phyloP scores from a whole-genome alignment of 352 stramenopile genomes.

The Phytophthora niederhauseri region DNA sequence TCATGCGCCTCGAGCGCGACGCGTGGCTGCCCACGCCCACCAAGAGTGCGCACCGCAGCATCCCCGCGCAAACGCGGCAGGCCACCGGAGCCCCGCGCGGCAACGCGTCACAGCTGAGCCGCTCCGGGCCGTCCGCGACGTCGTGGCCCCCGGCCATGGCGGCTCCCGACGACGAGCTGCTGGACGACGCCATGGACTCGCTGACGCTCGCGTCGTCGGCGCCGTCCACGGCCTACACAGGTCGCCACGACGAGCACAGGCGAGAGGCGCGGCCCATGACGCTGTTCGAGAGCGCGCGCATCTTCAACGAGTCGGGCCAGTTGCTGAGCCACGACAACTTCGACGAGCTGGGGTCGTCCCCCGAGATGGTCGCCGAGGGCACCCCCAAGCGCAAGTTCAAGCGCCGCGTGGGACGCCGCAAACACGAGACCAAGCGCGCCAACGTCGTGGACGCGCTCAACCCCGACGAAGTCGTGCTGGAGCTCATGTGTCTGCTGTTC shows the following conservation, averaged over 20 bases:
- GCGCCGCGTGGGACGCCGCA: constrained; percentile 65
- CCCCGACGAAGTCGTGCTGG: constrained; percentile 70
- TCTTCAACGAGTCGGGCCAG: constrained; percentile 78
- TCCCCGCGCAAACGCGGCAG: constrained; percentile 40
- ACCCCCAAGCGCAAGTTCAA: constrained; percentile 57
- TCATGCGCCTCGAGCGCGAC: constrained; percentile 47
- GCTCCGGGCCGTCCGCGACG: constrained; percentile 51
- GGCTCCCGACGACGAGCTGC: constrained; percentile 9
- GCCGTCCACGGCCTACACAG: constrained; percentile 43
- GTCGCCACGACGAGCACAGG: constrained; percentile 39
- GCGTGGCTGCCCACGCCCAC: constrained; percentile 37
- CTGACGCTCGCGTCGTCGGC: constrained; percentile 48
- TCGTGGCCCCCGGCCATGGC: constrained; percentile 59
- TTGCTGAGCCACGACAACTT: constrained; percentile 80
- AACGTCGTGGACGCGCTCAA: constrained; percentile 44
- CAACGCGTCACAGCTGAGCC: constrained; percentile 37
- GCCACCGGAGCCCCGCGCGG: constrained; percentile 3
- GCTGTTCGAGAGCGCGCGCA: constrained; percentile 78
- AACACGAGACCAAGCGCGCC: constrained; percentile 52
- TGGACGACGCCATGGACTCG: constrained; percentile 41
- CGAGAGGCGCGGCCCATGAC: constrained; percentile 69
- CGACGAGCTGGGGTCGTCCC: constrained; percentile 63
- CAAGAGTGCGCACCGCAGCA: constrained; percentile 38
- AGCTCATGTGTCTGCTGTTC: constrained; percentile 76
- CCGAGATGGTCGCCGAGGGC: constrained; percentile 34